phyloP scores from a whole-genome alignment of 2,329 filamentous ascomycete species.

The Xylaria sp. region DNA sequence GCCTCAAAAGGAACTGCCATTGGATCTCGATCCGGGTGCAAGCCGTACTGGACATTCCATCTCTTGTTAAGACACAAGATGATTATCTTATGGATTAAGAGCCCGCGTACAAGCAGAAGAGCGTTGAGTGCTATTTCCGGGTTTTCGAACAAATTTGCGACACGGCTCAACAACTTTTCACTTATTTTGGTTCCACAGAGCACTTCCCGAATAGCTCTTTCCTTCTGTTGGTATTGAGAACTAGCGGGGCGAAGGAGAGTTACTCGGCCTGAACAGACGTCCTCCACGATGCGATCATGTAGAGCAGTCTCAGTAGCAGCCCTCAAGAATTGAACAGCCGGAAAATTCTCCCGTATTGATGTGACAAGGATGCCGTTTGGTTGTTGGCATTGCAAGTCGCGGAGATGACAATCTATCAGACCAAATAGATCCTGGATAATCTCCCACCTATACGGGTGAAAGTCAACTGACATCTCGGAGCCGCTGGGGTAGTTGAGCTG shows the following conservation, averaged over 20 bases:
- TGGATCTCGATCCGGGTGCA: slow-evolving; percentile 64
- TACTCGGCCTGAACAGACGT: slow-evolving; percentile 53
- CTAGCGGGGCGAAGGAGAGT: slow-evolving; percentile 41
- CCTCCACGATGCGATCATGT: slow-evolving; percentile 53
- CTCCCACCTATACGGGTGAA: slow-evolving; percentile 64
- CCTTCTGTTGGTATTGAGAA: slow-evolving; percentile 11
- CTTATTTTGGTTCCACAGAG: slow-evolving; percentile 45
- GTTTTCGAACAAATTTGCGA: slow-evolving; percentile 48
- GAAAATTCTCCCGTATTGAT: slow-evolving; percentile 57
- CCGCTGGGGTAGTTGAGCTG: slow-evolving; percentile 70
- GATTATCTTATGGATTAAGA: slow-evolving; percentile 70
- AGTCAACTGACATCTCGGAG: slow-evolving; percentile 60
- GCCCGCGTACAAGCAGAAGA: slow-evolving; percentile 70
- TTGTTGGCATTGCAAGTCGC: slow-evolving; percentile 52
- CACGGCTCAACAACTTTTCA: slow-evolving; percentile 32
- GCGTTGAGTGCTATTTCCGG: slow-evolving; percentile 48
- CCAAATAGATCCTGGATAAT: slow-evolving; percentile 55
- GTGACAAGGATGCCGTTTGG: slow-evolving; percentile 59
- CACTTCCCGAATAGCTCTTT: slow-evolving; percentile 29
- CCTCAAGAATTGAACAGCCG: slow-evolving; percentile 66
- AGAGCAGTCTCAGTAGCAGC: slow-evolving; percentile 59
- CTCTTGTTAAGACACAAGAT: slow-evolving; percentile 68
- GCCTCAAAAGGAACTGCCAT: slow-evolving; percentile 75
- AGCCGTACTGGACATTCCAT: slow-evolving; percentile 75
- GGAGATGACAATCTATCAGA: slow-evolving; percentile 54